Conservation (phyloP, 192 early-diverging fungal species). For the Mortierella antarctica region DNA sequence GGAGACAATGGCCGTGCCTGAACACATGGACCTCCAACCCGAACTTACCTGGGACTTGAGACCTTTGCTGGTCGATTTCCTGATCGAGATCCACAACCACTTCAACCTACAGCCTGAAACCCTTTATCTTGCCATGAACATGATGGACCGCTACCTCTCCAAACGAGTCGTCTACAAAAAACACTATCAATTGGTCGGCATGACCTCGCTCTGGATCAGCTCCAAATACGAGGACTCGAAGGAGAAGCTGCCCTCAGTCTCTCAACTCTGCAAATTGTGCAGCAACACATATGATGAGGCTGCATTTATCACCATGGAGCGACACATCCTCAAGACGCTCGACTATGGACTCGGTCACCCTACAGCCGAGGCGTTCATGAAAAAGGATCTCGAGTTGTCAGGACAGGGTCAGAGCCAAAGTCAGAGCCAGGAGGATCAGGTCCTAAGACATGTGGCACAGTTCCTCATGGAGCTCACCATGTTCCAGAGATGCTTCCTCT, state of each 20-base stretch:
- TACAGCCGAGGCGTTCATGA: slow-evolving; percentile 52
- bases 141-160: slow-evolving; percentile 61
- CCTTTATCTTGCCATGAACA: slow-evolving; percentile 57
- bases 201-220: slow-evolving; percentile 55
- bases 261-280: slow-evolving; percentile 51
- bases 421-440: slow-evolving; percentile 16
- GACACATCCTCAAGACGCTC: slow-evolving; percentile 53
- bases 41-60: slow-evolving; percentile 56
- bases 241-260: slow-evolving; percentile 47
- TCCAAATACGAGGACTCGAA: slow-evolving; percentile 56
- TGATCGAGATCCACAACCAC: slow-evolving; percentile 55
- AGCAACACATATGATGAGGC: slow-evolving; percentile 52
- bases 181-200: slow-evolving; percentile 52
- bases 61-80: slow-evolving; percentile 50
- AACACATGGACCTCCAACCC: slow-evolving; percentile 56
- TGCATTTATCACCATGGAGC: slow-evolving; percentile 54
- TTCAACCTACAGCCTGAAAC: slow-evolving; percentile 53
- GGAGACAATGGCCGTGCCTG: slow-evolving; percentile 52
- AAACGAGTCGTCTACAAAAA: slow-evolving; percentile 53
- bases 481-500: slow-evolving; percentile 51
- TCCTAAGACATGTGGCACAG: slow-evolving; percentile 42
- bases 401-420: slow-evolving; percentile 1
- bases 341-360: slow-evolving; percentile 54
- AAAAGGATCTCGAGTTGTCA: slow-evolving; percentile 45
- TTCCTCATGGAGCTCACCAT: slow-evolving; percentile 56